phyloP scores from a whole-genome alignment of 768 basidiomycete species.

The Lentinula sp. region DNA sequence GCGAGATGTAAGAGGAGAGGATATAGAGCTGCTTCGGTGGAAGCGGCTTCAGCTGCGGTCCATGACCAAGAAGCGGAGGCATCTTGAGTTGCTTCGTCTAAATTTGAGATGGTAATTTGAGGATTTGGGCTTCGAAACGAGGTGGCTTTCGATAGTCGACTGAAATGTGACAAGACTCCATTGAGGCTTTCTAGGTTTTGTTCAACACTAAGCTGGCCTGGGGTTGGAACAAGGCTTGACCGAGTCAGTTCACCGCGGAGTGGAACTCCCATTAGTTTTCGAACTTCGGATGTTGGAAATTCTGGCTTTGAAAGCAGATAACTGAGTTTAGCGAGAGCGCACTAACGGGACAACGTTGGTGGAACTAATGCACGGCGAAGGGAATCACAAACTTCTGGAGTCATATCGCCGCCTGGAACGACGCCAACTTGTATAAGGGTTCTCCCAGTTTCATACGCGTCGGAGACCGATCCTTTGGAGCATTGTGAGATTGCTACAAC shows the following conservation, averaged over 20 bases:
- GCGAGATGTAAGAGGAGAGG: constrained; percentile 80
- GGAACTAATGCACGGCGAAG: background rate
- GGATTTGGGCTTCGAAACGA: constrained; percentile 23
- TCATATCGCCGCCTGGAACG: constrained; percentile 88
- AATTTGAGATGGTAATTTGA: constrained; percentile 23
- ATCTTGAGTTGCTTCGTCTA: constrained; percentile 33
- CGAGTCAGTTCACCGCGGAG: constrained; percentile 86
- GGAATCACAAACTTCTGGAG: constrained; percentile 64
- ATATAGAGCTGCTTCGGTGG: constrained; percentile 63
- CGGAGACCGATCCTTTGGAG: constrained; percentile 77
- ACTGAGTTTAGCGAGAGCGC: constrained; percentile 83
- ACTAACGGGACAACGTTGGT: constrained; percentile 36
- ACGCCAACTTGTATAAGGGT: constrained; percentile 69
- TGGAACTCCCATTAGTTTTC: constrained; percentile 68
- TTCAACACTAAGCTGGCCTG: constrained; percentile 38
- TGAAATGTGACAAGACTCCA: constrained; percentile 59
- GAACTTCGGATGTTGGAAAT: constrained; percentile 59
- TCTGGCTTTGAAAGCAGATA: constrained; percentile 88
- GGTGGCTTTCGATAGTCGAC: constrained; percentile 47
- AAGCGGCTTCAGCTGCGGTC: constrained; percentile 71
- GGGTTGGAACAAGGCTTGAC: constrained; percentile 32
- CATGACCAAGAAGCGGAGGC: constrained; percentile 67
- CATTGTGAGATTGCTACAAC: constrained; percentile 94
- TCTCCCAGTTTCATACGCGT: constrained; percentile 77
- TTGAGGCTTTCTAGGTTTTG: constrained; percentile 56